A percentile compares a stretch with the other conserved stretches of the same genome.
These are phyloP conservation scores for Schwanniomyces etchellsii DNA, from an alignment of 1,139 yeast species.

Conservation along the genomic window DNA sequence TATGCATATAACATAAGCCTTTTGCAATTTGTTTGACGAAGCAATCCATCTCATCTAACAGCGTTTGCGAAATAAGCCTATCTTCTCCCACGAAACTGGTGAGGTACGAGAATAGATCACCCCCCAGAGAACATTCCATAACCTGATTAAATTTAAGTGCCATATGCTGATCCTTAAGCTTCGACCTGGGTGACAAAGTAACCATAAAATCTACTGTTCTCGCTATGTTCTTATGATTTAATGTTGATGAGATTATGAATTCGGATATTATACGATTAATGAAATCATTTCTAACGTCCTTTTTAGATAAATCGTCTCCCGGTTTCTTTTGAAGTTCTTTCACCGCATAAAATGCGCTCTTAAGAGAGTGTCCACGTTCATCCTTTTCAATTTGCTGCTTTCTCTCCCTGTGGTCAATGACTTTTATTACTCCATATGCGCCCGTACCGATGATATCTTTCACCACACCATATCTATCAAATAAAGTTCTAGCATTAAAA, in stretches of 20 bases:
- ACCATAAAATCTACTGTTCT: constrained; percentile 63
- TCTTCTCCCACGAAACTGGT: constrained; percentile 15
- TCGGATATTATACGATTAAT: constrained; percentile 70
- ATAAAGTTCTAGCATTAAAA: constrained; percentile 21
- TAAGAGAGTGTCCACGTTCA: constrained; percentile 1
- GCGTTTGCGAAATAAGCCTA: constrained; percentile 10
- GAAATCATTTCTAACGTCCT: constrained; percentile 54
- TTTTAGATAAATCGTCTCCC: constrained; percentile 30
- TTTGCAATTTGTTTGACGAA: constrained; percentile 61
- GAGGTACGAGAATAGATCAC: constrained; percentile 51
- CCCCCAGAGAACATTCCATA: constrained; percentile 75
- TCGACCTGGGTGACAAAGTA: constrained; percentile 14
- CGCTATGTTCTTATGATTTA: constrained; percentile 66
- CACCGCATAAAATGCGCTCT: constrained; percentile 53
- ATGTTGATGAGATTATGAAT: constrained; percentile 66
- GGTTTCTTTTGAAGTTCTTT: constrained; percentile 48
- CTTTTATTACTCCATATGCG: constrained; percentile 78
- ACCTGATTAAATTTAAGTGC: constrained; percentile 60
- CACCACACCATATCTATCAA: constrained; percentile 71
- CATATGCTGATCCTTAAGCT: constrained; percentile 1
- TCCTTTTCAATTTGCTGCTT: constrained; percentile 4
- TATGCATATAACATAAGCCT: constrained; percentile 64
- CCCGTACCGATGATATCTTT: constrained; percentile 82
- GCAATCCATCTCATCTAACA: constrained; percentile 62
- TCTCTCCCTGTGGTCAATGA: constrained; percentile 45